Base-by-base conservation (phyloP, 2,329 filamentous ascomycete species). In the Clonostachys chloroleuca region DNA sequence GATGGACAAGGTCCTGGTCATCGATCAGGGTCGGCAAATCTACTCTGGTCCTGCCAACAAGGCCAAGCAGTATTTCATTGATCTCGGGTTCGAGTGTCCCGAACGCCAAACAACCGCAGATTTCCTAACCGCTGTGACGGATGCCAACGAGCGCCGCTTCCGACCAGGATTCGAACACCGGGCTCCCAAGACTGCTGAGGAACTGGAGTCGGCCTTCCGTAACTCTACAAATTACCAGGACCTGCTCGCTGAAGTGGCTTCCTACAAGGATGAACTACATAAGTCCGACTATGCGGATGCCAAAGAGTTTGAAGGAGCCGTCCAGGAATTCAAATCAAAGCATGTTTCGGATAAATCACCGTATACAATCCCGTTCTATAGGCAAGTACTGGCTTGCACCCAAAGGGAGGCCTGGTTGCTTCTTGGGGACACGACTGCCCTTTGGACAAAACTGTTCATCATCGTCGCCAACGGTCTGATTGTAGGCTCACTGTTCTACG, bases 1-100 rank as follows among this genome's bases (percentile, higher is more conserved):
- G 34, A 88, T 92, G 78, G 88, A 94, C 61, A 92, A 92, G 64
- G 87, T 92, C 3, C 64, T 92, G 44, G 80, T 92, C 17, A 88
- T 92, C 46, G 85, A 92, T 53, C 70, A 80, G 44, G 88, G 88
- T 2, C 80, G 83, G 2, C 59, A 68, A 50, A 80, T 89, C 45
- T 91, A 80, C 66, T 89, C 83, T 49, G 86, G 87, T 6, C 73
- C 72, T 2, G 75, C 78, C 0, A 70, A 73, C 9, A 69, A 78
- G 10, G 86, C 86, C 2, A 84, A 79, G 56, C 64, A 73, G 34
- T 90, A 86, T 59, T 89, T 90, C 56, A 67, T 83, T 48, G 68
- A 77, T 20, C 71, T 90, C 46, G 87, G 87, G 0, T 91, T 89
- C 57, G 70, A 80, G 20, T 87, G 84, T 55, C 84, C 86, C 0